phyloP scores from a whole-genome alignment of 108 stramenopile genomes.

The Skeletonema grethae region DNA sequence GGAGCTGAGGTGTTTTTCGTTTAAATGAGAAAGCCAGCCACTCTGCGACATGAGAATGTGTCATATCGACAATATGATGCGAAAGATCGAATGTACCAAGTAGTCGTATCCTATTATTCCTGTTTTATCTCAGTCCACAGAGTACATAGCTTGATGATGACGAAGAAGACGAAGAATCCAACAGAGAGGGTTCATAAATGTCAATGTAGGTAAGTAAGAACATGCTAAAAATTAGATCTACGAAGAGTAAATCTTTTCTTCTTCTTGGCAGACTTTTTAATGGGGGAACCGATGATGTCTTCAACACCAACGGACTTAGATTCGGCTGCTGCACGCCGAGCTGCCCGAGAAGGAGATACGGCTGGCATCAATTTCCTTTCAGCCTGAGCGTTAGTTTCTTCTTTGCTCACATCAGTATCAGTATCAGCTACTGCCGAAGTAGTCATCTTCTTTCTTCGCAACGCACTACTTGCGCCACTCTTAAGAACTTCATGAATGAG shows the following conservation, averaged over 20 bases:
- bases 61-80: too few relatives aligned
- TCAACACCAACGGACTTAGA: background rate
- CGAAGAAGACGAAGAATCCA: too few relatives aligned
- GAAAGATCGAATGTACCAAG: too few relatives aligned
- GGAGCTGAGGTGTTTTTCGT: too few relatives aligned
- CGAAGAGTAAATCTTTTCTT: background rate
- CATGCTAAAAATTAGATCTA: too few relatives aligned
- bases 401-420: background rate
- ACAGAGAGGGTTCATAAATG: too few relatives aligned
- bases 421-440: conserved; percentile 1
- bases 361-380: conserved; percentile 5
- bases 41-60: too few relatives aligned
- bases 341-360: conserved; percentile 4
- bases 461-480: conserved; percentile 56
- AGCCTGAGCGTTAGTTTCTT: background rate
- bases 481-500: conserved; percentile 52
- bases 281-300: conserved; percentile 4
- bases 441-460: conserved; percentile 41
- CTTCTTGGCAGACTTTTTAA: background rate
- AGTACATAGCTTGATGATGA: too few relatives aligned
- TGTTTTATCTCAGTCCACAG: too few relatives aligned
- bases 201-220: too few relatives aligned
- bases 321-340: background rate
- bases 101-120: too few relatives aligned
- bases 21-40: too few relatives aligned